A percentile compares a stretch with the other conserved stretches of the same genome.
Evolutionary conservation across 306 rosid genomes (phyloP).

Genomic region (Vicia faba): DNA sequence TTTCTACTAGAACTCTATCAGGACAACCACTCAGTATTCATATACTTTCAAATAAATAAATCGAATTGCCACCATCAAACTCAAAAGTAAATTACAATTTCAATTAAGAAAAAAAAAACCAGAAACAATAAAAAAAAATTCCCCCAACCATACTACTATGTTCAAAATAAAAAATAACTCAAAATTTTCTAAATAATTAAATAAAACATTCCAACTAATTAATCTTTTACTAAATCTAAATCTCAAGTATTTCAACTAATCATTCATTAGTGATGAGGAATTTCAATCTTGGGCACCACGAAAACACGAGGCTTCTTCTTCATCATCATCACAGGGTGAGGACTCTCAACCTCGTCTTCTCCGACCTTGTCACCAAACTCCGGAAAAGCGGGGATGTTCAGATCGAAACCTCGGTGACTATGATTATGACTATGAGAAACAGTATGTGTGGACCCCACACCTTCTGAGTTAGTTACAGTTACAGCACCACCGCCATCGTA

Average conservation of each 20-base stretch:
- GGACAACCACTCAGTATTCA: no score
- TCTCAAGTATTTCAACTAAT: neutral
- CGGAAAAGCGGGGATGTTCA: constrained; percentile 79
- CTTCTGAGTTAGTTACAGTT: constrained; percentile 63
- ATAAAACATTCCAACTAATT: neutral
- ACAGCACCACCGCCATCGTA: constrained; percentile 60
- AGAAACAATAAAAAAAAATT: constrained; percentile 3
- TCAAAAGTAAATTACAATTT: constrained; percentile 29
- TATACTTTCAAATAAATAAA: constrained; percentile 34
- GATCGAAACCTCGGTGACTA: constrained; percentile 65
- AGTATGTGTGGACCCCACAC: constrained; percentile 73
- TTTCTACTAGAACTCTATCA: no score
- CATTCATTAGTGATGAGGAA: constrained; percentile 31
- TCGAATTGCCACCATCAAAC: constrained; percentile 28
- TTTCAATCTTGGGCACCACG: constrained; percentile 48
- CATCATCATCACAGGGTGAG: constrained; percentile 63
- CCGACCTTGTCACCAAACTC: constrained; percentile 48
- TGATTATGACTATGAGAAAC: no score
- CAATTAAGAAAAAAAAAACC: neutral
- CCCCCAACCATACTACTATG: constrained; percentile 29
- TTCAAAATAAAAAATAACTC: constrained; percentile 33
- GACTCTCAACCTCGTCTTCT: constrained; percentile 94
- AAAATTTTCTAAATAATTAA: neutral
- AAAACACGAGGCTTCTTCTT: constrained; percentile 75
- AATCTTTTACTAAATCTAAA: neutral